Percentiles rank a stretch among this genome's conserved stretches.
Evolutionary conservation across 306 rosid genomes (phyloP).

Genomic region (Ziziphus jujuba): DNA sequence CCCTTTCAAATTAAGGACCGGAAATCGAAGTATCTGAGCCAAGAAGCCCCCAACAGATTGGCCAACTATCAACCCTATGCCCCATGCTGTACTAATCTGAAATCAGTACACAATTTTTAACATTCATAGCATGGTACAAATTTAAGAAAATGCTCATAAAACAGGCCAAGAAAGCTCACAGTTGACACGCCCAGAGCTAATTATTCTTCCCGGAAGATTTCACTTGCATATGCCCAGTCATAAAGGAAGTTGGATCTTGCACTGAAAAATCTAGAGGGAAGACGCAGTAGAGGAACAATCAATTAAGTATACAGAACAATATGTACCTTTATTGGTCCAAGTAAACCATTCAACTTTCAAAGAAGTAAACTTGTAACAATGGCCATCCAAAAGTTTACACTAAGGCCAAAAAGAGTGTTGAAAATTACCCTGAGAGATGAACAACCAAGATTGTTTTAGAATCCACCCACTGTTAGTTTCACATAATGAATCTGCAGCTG

Average conservation of each 20-base stretch:
- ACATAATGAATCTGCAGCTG: background rate
- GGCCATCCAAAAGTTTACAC: conserved; percentile 91
- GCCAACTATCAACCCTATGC: conserved; percentile 72
- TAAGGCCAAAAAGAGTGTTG: conserved; percentile 92
- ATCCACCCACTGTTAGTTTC: conserved; percentile 1
- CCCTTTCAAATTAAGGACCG: background rate
- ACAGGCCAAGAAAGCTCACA: conserved; percentile 42
- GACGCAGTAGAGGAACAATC: background rate
- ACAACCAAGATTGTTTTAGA: conserved; percentile 12
- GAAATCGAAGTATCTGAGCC: conserved; percentile 64
- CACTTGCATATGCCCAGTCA: conserved; percentile 77
- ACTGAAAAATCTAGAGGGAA: background rate
- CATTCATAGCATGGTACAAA: background rate
- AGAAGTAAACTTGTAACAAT: conserved; percentile 71
- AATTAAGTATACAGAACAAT: background rate
- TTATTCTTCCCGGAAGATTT: conserved; percentile 67
- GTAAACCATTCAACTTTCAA: conserved; percentile 73
- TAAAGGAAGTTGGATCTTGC: conserved; percentile 18
- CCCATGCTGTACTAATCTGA: conserved; percentile 85
- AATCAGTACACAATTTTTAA: conserved; percentile 17
- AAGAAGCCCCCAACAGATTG: conserved; percentile 90
- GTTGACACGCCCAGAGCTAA: conserved; percentile 78
- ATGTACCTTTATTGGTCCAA: conserved; percentile 87
- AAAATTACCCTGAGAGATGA: conserved; percentile 57
- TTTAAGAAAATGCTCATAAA: conserved; percentile 3